Evolutionary conservation across 768 basidiomycete species (phyloP).

Genomic region (Suillus cothurnatus): DNA sequence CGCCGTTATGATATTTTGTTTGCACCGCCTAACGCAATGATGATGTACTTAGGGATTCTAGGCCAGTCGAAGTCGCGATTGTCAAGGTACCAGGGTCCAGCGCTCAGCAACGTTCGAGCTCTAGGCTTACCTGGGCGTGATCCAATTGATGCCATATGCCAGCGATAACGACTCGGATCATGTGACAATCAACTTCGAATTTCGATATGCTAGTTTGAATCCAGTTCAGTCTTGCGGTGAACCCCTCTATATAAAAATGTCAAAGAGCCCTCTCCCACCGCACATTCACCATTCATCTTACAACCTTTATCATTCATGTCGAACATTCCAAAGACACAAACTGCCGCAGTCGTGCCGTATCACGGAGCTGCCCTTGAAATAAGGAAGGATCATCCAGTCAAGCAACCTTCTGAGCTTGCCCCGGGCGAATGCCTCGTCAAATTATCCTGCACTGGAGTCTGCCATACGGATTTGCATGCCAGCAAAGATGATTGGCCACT

Average conservation of each 20-base stretch:
- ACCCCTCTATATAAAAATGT: neutral
- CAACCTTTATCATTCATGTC: conserved; percentile 10
- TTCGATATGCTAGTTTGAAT: no score
- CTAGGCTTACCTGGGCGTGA: no score
- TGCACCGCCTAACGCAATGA: no score
- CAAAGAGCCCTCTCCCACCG: neutral
- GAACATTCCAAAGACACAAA: conserved; percentile 43
- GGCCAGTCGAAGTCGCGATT: no score
- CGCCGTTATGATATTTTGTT: no score
- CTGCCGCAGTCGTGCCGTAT: conserved; percentile 41
- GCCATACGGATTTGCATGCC: conserved; percentile 84
- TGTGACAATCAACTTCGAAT: no score
- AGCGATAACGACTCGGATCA: no score
- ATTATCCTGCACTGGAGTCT: conserved; percentile 79
- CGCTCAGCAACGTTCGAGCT: no score
- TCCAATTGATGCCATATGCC: no score
- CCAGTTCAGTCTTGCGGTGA: no score
- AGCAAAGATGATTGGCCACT: conserved; percentile 82
- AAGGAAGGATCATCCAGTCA: conserved; percentile 55
- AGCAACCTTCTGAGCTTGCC: conserved; percentile 51
- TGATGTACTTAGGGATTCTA: no score
- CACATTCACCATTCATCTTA: neutral
- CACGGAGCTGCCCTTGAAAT: conserved; percentile 35
- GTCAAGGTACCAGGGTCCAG: no score
- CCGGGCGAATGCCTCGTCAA: conserved; percentile 79